A percentile compares a stretch with the other conserved stretches of the same genome.
Evolutionary conservation across 768 basidiomycete species (phyloP).

Genomic region (Mycena rosella): DNA sequence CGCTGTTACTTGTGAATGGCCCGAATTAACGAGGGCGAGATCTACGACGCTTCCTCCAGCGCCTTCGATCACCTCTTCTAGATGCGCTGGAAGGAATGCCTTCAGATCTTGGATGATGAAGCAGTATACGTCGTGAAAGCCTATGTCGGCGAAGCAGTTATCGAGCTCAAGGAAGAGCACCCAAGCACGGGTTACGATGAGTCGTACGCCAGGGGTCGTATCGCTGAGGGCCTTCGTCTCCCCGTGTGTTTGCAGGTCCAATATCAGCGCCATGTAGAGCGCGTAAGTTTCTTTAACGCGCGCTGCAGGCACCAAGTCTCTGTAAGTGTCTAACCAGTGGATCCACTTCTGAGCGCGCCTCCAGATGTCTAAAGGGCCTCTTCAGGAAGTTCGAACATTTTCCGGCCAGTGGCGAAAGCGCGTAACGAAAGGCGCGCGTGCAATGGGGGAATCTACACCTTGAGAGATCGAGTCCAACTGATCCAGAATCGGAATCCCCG

Average conservation of each 20-base stretch:
- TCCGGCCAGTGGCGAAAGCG: neutral
- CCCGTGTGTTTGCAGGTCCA: neutral
- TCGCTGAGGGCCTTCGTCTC: neutral
- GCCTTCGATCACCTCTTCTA: slow-evolving; percentile 8
- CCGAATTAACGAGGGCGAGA: neutral
- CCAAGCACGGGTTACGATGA: neutral
- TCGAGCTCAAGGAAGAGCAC: neutral
- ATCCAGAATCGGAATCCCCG: neutral
- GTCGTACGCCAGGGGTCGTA: neutral
- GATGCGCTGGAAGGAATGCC: neutral
- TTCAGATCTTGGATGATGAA: neutral
- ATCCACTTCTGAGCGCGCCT: slow-evolving; percentile 4
- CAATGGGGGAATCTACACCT: neutral
- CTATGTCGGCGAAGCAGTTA: neutral
- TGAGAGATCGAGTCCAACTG: neutral
- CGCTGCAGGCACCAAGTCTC: neutral
- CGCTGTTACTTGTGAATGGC: neutral
- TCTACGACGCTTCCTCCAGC: neutral
- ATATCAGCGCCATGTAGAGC: neutral
- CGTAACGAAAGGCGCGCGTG: neutral
- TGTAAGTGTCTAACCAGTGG: neutral
- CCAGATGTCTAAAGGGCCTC: neutral
- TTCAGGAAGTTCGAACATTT: neutral
- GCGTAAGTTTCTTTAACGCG: neutral
- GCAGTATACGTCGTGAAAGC: neutral